A percentile compares a stretch with the other conserved stretches of the same genome.
These are phyloP conservation scores for Candolleomyces aberdarensis DNA, from an alignment of 768 basidiomycete species.

Conservation along the genomic window DNA sequence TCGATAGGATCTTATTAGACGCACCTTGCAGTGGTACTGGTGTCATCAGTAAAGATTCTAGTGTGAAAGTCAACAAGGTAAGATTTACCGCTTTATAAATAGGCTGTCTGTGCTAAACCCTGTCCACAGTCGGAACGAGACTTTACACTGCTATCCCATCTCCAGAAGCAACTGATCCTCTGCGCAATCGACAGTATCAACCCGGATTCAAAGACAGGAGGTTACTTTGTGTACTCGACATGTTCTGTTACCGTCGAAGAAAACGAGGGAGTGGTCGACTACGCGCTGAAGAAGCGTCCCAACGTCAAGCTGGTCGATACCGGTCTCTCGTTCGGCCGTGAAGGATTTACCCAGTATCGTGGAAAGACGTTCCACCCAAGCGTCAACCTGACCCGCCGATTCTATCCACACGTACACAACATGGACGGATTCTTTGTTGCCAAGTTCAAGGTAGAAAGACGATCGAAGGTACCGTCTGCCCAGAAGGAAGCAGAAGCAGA, in stretches of 20 bases:
- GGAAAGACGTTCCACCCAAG: conserved; percentile 87
- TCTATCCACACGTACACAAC: conserved; percentile 97
- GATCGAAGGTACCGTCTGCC: conserved; percentile 42
- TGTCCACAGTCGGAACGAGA: conserved; percentile 79
- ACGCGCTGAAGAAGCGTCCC: conserved; percentile 92
- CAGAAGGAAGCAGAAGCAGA: conserved; percentile 24
- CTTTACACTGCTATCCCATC: conserved; percentile 92
- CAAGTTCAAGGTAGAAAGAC: conserved; percentile 93
- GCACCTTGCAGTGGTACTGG: conserved; percentile 98
- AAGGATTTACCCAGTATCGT: conserved; percentile 86
- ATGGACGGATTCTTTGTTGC: conserved; percentile 99
- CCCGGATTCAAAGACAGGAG: conserved; percentile 86
- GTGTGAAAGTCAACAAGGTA: conserved; percentile 98
- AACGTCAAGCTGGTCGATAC: conserved; percentile 91
- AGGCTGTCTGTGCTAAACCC: conserved; percentile 8
- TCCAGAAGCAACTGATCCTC: conserved; percentile 97
- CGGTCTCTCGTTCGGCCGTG: conserved; percentile 88
- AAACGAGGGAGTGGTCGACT: conserved; percentile 97
- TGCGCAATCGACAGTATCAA: conserved; percentile 97
- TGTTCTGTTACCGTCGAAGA: conserved; percentile 98
- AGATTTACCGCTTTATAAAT: conserved; percentile 15
- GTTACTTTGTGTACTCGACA: conserved; percentile 95
- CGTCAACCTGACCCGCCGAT: conserved; percentile 79
- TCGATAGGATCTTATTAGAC: conserved; percentile 94
- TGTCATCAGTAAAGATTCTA: conserved; percentile 95